Conservation (phyloP, 164 flowering plant genomes). For the Akebia trifoliata region DNA sequence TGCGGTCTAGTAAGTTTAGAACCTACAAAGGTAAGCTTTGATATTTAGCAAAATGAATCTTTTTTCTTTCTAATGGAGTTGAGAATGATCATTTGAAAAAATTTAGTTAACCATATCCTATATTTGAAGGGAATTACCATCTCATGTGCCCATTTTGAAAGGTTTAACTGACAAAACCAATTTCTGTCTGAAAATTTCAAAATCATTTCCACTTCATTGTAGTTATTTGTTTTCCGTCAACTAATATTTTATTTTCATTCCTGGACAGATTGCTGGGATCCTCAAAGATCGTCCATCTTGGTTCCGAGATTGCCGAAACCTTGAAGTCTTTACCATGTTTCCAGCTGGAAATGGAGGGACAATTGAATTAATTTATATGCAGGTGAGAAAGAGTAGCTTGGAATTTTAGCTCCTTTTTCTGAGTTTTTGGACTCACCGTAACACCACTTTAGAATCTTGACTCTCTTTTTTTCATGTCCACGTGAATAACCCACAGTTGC, state of each 20-base stretch:
- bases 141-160: neutral
- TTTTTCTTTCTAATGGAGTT: neutral
- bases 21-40: slow-evolving; percentile 55
- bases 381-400: slow-evolving; percentile 37
- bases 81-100: neutral
- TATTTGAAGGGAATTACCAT: neutral
- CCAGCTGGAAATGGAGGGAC: slow-evolving; percentile 92
- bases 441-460: neutral
- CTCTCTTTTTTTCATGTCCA: neutral
- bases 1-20: slow-evolving; percentile 80
- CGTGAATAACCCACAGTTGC: neutral
- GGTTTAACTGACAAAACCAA: neutral
- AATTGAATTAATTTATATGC: slow-evolving; percentile 81
- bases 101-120: neutral
- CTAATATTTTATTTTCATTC: neutral
- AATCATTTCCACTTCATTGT: neutral
- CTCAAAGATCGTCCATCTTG: slow-evolving; percentile 95
- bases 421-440: neutral
- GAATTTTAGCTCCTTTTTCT: neutral
- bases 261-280: slow-evolving; percentile 80
- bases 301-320: slow-evolving; percentile 96
- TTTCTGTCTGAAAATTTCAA: neutral
- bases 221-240: neutral
- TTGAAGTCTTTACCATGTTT: slow-evolving; percentile 74
- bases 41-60: neutral